These are phyloP conservation scores for Phoenix dactylifera DNA, from an alignment of 176 grass and related monocot species.

Conservation along the genomic window DNA sequence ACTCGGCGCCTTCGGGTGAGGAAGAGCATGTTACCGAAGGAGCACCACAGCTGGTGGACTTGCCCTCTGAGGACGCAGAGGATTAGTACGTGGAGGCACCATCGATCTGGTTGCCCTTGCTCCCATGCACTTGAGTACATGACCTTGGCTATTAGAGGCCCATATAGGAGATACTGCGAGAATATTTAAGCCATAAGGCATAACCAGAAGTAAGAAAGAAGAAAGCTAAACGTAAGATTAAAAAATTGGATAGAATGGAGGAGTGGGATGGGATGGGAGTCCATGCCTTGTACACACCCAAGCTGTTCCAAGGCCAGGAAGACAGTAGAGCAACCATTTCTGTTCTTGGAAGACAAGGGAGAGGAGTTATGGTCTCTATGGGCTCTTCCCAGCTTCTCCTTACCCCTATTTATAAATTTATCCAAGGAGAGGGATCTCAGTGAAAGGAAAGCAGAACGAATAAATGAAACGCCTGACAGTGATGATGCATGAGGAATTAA, in stretches of 20 bases:
- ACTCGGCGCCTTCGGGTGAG: constrained; percentile 46
- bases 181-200: background rate
- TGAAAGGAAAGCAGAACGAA: too few species aligned
- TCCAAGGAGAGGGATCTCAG: too few species aligned
- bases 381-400: too few species aligned
- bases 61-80: constrained; percentile 41
- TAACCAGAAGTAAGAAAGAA: background rate
- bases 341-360: background rate
- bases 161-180: constrained; percentile 56
- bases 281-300: constrained; percentile 70
- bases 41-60: constrained; percentile 45
- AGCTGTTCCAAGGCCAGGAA: constrained; percentile 80
- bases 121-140: constrained; percentile 48
- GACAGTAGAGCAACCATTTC: constrained; percentile 49
- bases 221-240: background rate
- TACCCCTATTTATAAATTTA: too few species aligned
- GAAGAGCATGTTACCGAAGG: constrained; percentile 80
- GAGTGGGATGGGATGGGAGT: background rate
- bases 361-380: too few species aligned
- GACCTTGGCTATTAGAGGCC: constrained; percentile 50
- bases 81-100: constrained; percentile 53
- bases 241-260: background rate
- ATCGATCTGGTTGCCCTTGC: constrained; percentile 36
- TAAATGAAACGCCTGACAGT: too few species aligned
- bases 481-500: too few species aligned